These are phyloP conservation scores for Albugo candida DNA, from an alignment of 352 stramenopile species.

Conservation along the genomic window DNA sequence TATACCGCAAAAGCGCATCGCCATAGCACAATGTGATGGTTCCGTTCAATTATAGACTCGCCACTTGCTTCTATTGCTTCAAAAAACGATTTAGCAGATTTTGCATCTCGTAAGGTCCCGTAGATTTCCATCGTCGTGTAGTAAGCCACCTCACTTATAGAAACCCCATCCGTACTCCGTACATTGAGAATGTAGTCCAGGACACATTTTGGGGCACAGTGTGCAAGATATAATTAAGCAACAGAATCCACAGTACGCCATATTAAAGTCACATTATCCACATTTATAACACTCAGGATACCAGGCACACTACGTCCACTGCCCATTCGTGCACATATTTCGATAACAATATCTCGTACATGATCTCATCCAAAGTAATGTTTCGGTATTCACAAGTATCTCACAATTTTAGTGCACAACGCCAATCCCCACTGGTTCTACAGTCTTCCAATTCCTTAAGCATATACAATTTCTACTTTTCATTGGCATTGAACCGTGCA, in stretches of 20 bases:
- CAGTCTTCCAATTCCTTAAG: conserved; percentile 20
- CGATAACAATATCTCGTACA: conserved; percentile 74
- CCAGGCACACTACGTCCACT: conserved; percentile 58
- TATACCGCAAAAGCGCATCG: conserved; percentile 54
- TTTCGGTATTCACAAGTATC: conserved; percentile 40
- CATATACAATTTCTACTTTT: too few relatives aligned
- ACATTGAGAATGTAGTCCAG: conserved; percentile 20
- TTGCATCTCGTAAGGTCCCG: conserved; percentile 30
- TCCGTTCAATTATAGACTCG: conserved; percentile 5
- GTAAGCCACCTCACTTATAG: conserved; percentile 46
- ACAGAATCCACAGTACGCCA: conserved; percentile 56
- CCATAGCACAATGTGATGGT: conserved; percentile 20
- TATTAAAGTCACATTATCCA: conserved; percentile 39
- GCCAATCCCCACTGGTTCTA: conserved; percentile 46
- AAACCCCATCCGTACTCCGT: conserved; percentile 20
- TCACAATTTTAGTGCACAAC: conserved; percentile 47
- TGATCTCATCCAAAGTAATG: conserved; percentile 27
- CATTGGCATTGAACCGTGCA: too few relatives aligned
- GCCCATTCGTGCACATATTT: conserved; percentile 51
- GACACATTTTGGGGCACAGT: conserved; percentile 40
- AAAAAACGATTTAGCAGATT: conserved; percentile 27
- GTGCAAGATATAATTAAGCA: conserved; percentile 53
- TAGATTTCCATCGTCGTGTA: conserved; percentile 52
- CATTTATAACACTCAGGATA: conserved; percentile 54
- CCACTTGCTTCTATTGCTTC: conserved; percentile 15